Evolutionary conservation across 2,329 filamentous ascomycete species (phyloP).

Genomic region (Colletotrichum sp.): DNA sequence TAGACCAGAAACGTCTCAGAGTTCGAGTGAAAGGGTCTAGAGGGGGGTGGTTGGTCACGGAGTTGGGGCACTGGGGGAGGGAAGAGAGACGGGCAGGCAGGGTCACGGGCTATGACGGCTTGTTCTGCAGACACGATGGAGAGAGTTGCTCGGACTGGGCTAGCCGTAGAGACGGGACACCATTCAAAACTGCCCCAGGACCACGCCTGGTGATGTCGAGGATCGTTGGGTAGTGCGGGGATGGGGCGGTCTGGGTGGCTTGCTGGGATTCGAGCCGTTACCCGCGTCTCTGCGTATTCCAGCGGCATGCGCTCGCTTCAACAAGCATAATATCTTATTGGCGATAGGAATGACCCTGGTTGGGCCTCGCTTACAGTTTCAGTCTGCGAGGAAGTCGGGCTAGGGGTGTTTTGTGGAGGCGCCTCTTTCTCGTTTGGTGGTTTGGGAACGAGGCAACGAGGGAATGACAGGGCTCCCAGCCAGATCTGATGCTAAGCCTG

Average conservation of each 20-base stretch:
- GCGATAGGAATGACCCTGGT: background rate
- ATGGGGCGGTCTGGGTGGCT: background rate
- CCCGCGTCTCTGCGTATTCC: background rate
- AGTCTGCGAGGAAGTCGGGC: background rate
- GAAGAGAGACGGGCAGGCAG: background rate
- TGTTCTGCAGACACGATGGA: background rate
- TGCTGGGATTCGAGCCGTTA: slow-evolving; percentile 1
- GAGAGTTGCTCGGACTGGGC: slow-evolving; percentile 9
- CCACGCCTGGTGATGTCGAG: background rate
- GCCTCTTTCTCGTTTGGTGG: background rate
- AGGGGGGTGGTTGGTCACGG: background rate
- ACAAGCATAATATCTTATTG: slow-evolving; percentile 9
- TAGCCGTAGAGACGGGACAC: slow-evolving; percentile 4
- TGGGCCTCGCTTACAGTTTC: slow-evolving; percentile 15
- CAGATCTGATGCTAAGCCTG: slow-evolving; percentile 17
- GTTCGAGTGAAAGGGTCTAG: slow-evolving; percentile 2
- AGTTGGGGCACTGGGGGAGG: background rate
- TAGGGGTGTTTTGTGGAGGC: background rate
- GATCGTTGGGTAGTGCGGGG: background rate
- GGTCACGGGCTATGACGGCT: slow-evolving; percentile 9
- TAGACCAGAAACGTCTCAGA: slow-evolving; percentile 17
- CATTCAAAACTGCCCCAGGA: background rate
- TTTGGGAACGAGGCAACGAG: background rate
- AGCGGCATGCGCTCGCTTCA: background rate
- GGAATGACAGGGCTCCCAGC: background rate